Conservation (phyloP, 129 eudicot genomes). For the Pulicaria dysenterica region DNA sequence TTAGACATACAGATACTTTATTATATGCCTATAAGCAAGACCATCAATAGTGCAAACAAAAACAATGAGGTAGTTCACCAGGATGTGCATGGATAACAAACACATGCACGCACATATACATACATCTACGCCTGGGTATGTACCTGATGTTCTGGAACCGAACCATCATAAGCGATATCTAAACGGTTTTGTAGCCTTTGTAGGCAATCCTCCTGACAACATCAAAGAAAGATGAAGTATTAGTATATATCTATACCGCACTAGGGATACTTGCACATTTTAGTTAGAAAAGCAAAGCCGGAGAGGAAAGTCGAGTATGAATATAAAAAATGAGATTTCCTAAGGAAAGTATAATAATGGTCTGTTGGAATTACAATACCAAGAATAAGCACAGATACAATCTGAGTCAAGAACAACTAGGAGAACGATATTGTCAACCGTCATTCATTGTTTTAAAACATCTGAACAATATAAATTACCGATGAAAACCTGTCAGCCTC, state of each 20-base stretch:
- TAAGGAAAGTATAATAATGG: neutral
- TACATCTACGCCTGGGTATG: neutral
- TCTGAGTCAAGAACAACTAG: slow-evolving; percentile 11
- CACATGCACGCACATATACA: neutral
- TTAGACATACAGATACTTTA: slow-evolving; percentile 1
- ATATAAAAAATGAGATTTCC: slow-evolving; percentile 7
- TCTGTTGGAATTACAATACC: slow-evolving; percentile 2
- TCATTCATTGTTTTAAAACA: neutral
- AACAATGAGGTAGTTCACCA: neutral
- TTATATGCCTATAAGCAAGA: slow-evolving; percentile 4
- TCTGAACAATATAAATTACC: neutral
- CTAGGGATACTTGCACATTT: neutral
- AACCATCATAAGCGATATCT: slow-evolving; percentile 81
- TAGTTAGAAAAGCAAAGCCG: neutral
- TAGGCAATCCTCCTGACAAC: slow-evolving; percentile 79
- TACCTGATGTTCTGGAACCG: slow-evolving; percentile 89
- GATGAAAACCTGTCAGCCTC: neutral
- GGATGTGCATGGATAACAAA: neutral
- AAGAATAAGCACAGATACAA: slow-evolving; percentile 12
- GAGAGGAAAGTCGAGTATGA: neutral
- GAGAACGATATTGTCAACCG: neutral
- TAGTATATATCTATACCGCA: slow-evolving; percentile 5
- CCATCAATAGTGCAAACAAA: neutral
- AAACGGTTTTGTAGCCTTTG: slow-evolving; percentile 82
- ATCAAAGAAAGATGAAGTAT: slow-evolving; percentile 24